These are phyloP conservation scores for Fraxinus latifolia DNA, from an alignment of 305 asterid genomes.

Conservation along the genomic window DNA sequence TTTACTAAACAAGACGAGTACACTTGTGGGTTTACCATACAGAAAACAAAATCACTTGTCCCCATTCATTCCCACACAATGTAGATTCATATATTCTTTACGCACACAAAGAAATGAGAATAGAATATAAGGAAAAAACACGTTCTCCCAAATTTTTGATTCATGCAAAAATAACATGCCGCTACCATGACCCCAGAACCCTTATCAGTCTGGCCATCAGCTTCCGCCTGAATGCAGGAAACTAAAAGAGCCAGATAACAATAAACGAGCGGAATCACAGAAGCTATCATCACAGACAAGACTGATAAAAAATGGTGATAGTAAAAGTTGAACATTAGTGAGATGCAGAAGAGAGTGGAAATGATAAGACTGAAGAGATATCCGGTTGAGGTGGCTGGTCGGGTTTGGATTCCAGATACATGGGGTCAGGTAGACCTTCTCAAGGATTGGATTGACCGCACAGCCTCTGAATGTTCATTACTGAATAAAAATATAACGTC, in stretches of 20 bases:
- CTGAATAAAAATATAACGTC: conserved; percentile 39
- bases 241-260: not conserved
- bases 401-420: conserved; percentile 58
- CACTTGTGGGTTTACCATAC: conserved; percentile 53
- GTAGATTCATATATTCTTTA: not conserved
- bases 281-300: conserved; percentile 1
- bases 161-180: conserved; percentile 15
- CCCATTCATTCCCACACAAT: conserved; percentile 28
- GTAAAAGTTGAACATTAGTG: not conserved
- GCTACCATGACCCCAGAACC: conserved; percentile 24
- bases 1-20: conserved; percentile 43
- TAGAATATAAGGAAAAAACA: not conserved
- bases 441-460: conserved; percentile 61
- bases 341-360: conserved; percentile 25
- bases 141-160: not conserved
- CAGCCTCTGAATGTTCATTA: conserved; percentile 42
- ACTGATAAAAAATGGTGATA: not conserved
- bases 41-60: conserved; percentile 17
- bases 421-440: conserved; percentile 62
- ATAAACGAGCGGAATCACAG: not conserved
- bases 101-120: not conserved
- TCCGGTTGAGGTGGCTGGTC: conserved; percentile 54
- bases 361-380: conserved; percentile 60
- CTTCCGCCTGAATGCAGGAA: not conserved
- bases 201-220: not conserved